Percentiles rank a stretch among this genome's conserved stretches.
These are phyloP conservation scores for Phlebiopsis flavidoalba DNA, from an alignment of 768 basidiomycete genomes.

Conservation along the genomic window DNA sequence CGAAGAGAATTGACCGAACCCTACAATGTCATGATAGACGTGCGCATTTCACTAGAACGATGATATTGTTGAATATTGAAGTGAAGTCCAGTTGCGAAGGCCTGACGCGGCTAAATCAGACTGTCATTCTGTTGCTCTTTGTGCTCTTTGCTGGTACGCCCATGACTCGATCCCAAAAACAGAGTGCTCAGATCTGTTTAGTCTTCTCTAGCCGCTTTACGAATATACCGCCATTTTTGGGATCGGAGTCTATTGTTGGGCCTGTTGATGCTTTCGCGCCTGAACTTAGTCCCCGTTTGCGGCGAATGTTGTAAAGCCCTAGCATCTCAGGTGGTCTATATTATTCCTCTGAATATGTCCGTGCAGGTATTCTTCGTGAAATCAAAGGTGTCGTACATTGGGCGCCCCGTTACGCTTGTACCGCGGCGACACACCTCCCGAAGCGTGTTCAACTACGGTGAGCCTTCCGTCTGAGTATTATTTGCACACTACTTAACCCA, in stretches of 20 bases:
- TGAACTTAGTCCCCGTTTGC: background rate
- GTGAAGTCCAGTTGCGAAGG: background rate
- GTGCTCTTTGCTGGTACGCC: background rate
- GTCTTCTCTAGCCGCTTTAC: conserved; percentile 4
- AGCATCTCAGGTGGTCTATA: no score
- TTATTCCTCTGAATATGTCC: no score
- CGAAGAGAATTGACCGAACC: background rate
- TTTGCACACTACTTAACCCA: no score
- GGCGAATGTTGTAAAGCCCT: background rate
- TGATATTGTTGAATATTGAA: background rate
- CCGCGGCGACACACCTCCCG: no score
- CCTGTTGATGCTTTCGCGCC: background rate
- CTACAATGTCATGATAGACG: no score
- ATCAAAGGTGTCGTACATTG: no score
- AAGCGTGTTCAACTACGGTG: no score
- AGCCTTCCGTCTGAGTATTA: no score
- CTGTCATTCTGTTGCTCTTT: background rate
- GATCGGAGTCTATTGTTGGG: background rate
- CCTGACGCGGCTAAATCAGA: background rate
- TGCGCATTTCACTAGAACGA: background rate
- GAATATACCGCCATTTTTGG: conserved; percentile 3
- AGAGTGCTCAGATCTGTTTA: background rate
- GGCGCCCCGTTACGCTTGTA: no score
- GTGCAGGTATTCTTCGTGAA: no score
- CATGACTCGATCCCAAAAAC: no score